Evolutionary conservation across 345 rosid species (phyloP).

Genomic region (Eucalyptus tenuipes): DNA sequence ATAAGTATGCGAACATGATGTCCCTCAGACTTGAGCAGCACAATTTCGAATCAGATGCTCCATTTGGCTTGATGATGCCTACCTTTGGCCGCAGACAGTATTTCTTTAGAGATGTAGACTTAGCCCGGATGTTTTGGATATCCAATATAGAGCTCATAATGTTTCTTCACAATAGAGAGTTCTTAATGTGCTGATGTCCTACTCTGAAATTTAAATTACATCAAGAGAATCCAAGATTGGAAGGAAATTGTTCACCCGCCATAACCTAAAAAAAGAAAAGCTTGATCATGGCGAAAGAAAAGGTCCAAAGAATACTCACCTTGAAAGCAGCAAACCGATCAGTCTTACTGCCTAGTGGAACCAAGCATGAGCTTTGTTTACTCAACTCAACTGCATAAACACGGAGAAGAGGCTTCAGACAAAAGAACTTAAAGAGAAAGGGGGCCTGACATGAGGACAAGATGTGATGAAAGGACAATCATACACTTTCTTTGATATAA

Average conservation of each 20-base stretch:
- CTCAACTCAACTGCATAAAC: conserved; percentile 25
- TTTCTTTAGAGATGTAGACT: not conserved
- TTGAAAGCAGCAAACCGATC: conserved; percentile 48
- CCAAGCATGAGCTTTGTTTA: conserved; percentile 28
- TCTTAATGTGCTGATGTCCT: not conserved
- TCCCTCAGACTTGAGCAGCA: not conserved
- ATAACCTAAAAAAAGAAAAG: not conserved
- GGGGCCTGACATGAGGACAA: too few species aligned
- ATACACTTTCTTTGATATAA: not conserved
- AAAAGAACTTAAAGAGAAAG: not conserved
- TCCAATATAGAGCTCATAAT: not conserved
- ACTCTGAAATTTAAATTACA: not conserved
- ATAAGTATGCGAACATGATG: not conserved
- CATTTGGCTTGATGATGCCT: not conserved
- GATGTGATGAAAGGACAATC: too few species aligned
- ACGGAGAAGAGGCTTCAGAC: not conserved
- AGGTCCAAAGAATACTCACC: conserved; percentile 4
- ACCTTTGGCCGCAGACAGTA: not conserved
- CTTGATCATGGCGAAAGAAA: not conserved
- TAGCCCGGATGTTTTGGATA: not conserved
- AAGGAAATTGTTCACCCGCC: not conserved
- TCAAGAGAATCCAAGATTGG: not conserved
- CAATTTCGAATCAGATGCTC: not conserved
- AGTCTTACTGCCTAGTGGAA: conserved; percentile 22
- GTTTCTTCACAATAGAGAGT: not conserved